Evolutionary conservation across 192 early-diverging fungal genomes (phyloP), one percentile per base, ranked within the genome.

Genomic region (Mortierella hygrophila): DNA sequence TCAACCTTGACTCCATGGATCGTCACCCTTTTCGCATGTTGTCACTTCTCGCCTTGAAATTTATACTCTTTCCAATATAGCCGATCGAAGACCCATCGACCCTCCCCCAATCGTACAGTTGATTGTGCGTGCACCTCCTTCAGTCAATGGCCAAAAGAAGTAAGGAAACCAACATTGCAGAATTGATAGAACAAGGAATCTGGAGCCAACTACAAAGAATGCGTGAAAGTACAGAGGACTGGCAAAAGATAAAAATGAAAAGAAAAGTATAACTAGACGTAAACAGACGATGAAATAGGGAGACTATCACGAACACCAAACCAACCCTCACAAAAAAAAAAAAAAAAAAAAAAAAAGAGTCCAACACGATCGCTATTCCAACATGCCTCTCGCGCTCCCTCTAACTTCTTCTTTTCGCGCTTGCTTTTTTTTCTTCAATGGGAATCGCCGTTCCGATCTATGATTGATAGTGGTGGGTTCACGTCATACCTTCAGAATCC

Each of bases 61-160:
- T 32, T 47, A 38, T 69, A 18, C 23, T 71, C 49, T 21, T 47
- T 0, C 32, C 4, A 26, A 29, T 21, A 52, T 68, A 95, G 95
- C 94, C 32, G 95, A 96, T 82, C 81, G 95, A 79, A 77, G 95
- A 57, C 95, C 95, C n/a, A 92, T 96, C 15, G 95, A 96, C 80
- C 95, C 95, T 46, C 95, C 95, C 10, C 94, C 94, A 16, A 94
- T 96, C 80, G 92, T 96, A 11, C 91, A 92, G 54, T 70, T 93
- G 0, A 84, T 85, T 63, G 88, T 89, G 32, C 72, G 82, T 20
- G 57, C 60, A 5, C 77, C 82, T 75, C 76, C 76, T 0, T 75
- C 82, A 8, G n/a, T 29, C 26, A 71, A 35, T 6, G 74, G 73
- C 55, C 38, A 23, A 38, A 80, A 76, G 68, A 86, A 65, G 83